Evolutionary conservation across 2,329 filamentous ascomycete genomes (phyloP).

Genomic region (Epichloe amarillans): DNA sequence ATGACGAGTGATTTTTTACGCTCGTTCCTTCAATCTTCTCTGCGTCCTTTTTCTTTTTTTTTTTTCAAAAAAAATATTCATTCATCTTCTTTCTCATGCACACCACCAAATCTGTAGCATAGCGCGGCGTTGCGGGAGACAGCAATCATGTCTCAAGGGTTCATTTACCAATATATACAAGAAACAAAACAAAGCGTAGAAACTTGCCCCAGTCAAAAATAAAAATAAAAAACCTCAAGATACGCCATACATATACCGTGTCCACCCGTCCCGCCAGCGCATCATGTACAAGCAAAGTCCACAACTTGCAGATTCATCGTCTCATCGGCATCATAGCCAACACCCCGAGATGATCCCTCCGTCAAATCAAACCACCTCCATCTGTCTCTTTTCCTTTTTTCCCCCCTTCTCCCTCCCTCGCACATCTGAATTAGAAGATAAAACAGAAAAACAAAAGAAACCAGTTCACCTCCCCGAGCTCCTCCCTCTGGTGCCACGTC

Average conservation of each 20-base stretch:
- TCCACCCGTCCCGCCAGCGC: no score
- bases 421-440: background rate
- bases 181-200: background rate
- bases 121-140: constrained; percentile 4
- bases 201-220: background rate
- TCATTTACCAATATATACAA: background rate
- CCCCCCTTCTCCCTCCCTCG: no score
- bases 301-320: no score
- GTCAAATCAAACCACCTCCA: no score
- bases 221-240: background rate
- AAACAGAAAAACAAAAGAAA: constrained; percentile 5
- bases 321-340: no score
- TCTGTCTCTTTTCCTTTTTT: no score
- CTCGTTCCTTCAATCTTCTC: background rate
- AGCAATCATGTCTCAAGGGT: background rate
- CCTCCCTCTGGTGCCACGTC: background rate
- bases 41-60: background rate
- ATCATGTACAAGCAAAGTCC: no score
- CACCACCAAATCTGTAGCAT: background rate
- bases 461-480: background rate
- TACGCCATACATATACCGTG: no score
- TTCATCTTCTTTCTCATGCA: background rate
- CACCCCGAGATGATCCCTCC: background rate
- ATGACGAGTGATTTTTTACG: constrained; percentile 18
- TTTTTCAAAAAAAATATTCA: background rate